Evolutionary conservation across 106 monocot species (phyloP).

Genomic region (Dendrobium catenatum): DNA sequence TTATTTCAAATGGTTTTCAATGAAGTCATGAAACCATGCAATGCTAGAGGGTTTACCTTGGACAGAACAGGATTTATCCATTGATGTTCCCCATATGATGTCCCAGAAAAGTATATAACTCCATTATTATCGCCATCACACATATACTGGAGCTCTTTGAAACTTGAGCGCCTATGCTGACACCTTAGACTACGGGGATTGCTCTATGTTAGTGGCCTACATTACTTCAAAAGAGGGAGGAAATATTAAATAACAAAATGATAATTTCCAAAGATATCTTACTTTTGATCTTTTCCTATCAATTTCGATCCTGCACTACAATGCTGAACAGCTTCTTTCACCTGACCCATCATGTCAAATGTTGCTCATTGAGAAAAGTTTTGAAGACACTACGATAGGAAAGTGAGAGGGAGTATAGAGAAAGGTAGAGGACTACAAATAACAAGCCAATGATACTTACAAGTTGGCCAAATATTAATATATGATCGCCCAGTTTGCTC

Average conservation of each 20-base stretch:
- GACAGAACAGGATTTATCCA: slow-evolving; percentile 96
- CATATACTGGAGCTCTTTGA: slow-evolving; percentile 91
- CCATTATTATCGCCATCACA: slow-evolving; percentile 95
- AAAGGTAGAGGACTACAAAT: slow-evolving; percentile 2
- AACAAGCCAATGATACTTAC: slow-evolving; percentile 34
- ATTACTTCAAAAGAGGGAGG: background rate
- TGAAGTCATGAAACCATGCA: background rate
- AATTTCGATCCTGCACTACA: slow-evolving; percentile 18
- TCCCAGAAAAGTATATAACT: slow-evolving; percentile 87
- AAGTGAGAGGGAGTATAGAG: background rate
- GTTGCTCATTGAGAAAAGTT: background rate
- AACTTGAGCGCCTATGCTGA: slow-evolving; percentile 88
- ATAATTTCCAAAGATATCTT: slow-evolving; percentile 12
- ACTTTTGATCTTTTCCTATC: slow-evolving; percentile 45
- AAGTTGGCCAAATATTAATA: slow-evolving; percentile 48
- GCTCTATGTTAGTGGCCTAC: background rate
- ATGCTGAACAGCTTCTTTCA: slow-evolving; percentile 56
- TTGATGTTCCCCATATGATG: slow-evolving; percentile 89
- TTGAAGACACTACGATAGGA: background rate
- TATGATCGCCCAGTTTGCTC: slow-evolving; percentile 41
- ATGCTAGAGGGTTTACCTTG: slow-evolving; percentile 38
- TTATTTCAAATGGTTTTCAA: background rate
- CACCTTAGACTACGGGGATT: slow-evolving; percentile 50
- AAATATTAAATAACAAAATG: background rate
- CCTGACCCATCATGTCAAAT: slow-evolving; percentile 24